phyloP scores from a whole-genome alignment of 805 yeast genomes.

The Ogataea zsoltii region DNA sequence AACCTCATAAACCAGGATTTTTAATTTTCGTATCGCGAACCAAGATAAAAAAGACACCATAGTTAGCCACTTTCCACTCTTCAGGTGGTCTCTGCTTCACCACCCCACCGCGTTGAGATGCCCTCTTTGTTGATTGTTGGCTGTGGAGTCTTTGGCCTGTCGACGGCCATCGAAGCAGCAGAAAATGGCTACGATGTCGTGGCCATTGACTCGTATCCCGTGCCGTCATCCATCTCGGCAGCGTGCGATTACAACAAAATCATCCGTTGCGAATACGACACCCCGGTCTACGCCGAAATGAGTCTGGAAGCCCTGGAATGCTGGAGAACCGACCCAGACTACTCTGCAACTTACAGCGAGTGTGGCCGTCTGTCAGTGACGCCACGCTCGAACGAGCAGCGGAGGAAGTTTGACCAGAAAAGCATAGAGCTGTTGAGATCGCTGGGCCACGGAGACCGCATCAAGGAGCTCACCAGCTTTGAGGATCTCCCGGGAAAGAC shows the following conservation, averaged over 20 bases:
- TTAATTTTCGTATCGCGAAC: no score
- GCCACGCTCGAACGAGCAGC: slow-evolving; percentile 31
- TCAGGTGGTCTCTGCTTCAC: no score
- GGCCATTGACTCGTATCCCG: slow-evolving; percentile 41
- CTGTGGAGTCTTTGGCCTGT: slow-evolving; percentile 49
- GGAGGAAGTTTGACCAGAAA: slow-evolving; percentile 40
- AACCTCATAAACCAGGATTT: no score
- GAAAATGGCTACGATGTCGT: slow-evolving; percentile 34
- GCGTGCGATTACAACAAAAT: slow-evolving; percentile 52
- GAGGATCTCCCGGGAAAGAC: slow-evolving; percentile 29
- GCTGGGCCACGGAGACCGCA: slow-evolving; percentile 31
- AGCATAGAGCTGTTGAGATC: slow-evolving; percentile 38
- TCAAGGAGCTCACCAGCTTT: slow-evolving; percentile 32
- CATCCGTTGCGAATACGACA: slow-evolving; percentile 48
- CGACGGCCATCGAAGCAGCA: slow-evolving; percentile 42
- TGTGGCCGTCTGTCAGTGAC: slow-evolving; percentile 45
- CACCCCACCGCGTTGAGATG: no score
- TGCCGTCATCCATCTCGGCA: slow-evolving; percentile 49
- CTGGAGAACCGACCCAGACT: slow-evolving; percentile 41
- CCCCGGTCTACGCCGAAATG: slow-evolving; percentile 40
- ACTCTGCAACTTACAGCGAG: slow-evolving; percentile 35
- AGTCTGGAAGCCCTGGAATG: slow-evolving; percentile 45
- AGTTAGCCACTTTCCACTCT: no score
- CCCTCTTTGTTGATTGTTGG: slow-evolving; percentile 30
- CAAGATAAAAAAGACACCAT: no score